A percentile compares a stretch with the other conserved stretches of the same genome.
These are phyloP conservation scores for Rhytidhysteron rufulum DNA, from an alignment of 2,329 filamentous ascomycete species.

Conservation along the genomic window DNA sequence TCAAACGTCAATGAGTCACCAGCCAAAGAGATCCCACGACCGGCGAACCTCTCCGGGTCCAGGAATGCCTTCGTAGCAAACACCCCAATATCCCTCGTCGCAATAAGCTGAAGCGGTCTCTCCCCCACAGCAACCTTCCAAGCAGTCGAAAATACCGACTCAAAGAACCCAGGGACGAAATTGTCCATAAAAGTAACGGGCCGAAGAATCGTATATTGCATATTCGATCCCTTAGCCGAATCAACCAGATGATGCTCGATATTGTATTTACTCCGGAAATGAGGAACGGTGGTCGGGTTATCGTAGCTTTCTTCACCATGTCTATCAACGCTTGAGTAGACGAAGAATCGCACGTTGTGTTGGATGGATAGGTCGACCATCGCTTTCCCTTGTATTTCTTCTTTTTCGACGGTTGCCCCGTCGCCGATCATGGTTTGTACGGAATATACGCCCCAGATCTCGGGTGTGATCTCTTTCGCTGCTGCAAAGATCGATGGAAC, in stretches of 20 bases:
- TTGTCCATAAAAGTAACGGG: conserved; percentile 59
- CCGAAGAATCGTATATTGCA: conserved; percentile 56
- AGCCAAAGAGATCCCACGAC: conserved; percentile 42
- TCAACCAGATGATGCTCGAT: conserved; percentile 58
- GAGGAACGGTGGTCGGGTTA: conserved; percentile 53
- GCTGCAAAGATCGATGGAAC: conserved; percentile 47
- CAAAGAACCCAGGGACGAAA: conserved; percentile 33
- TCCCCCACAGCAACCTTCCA: conserved; percentile 28
- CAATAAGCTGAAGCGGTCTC: conserved; percentile 31
- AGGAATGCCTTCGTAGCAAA: conserved; percentile 47
- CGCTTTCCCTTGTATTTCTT: conserved; percentile 36
- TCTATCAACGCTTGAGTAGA: conserved; percentile 36
- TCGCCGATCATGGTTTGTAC: conserved; percentile 39
- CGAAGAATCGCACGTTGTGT: conserved; percentile 30
- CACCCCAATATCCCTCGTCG: conserved; percentile 44
- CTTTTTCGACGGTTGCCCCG: conserved; percentile 13
- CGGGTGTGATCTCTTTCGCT: conserved; percentile 30
- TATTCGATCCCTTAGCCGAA: conserved; percentile 31
- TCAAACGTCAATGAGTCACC: conserved; percentile 46
- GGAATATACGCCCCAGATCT: conserved; percentile 30
- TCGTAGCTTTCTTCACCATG: conserved; percentile 41
- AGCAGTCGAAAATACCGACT: conserved; percentile 38
- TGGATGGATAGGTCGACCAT: conserved; percentile 30
- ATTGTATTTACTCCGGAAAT: conserved; percentile 58
- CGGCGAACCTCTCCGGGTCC: conserved; percentile 38